These are phyloP conservation scores for Primulina eburnea DNA, from an alignment of 257 asterid genomes.

Conservation along the genomic window DNA sequence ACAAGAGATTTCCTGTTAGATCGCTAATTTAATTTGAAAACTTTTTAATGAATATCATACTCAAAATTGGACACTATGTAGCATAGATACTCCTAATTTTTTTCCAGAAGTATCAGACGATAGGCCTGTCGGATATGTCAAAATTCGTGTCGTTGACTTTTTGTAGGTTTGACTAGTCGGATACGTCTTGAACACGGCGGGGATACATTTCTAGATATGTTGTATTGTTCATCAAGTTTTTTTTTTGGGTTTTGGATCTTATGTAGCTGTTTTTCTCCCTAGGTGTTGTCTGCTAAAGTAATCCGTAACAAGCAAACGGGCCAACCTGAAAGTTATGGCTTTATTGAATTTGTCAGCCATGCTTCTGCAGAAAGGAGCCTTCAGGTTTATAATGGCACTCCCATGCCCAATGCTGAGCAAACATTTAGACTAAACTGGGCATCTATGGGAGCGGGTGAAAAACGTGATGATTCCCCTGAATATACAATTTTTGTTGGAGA, in stretches of 20 bases:
- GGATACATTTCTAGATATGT: no score
- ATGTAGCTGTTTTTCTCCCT: constrained; percentile 20
- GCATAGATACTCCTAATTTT: no score
- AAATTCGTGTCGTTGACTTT: no score
- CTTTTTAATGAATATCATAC: not conserved
- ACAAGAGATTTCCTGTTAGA: not conserved
- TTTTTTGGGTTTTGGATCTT: not conserved
- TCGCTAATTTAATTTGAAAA: no score
- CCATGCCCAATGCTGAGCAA: constrained; percentile 80
- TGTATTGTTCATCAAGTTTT: not conserved
- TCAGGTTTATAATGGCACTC: constrained; percentile 61
- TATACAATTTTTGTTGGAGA: constrained; percentile 89
- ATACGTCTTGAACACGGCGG: no score
- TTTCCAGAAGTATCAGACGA: no score
- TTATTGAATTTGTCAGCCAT: constrained; percentile 74
- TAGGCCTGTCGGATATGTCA: no score
- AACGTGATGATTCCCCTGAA: constrained; percentile 77
- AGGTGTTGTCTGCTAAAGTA: constrained; percentile 74
- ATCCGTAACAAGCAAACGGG: constrained; percentile 79
- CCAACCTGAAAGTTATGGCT: constrained; percentile 90
- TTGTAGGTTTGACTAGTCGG: no score
- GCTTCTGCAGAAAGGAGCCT: constrained; percentile 82
- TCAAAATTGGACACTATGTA: not conserved
- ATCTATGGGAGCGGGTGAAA: constrained; percentile 87
- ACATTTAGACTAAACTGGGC: constrained; percentile 90